Base-by-base conservation (phyloP, 257 asterid genomes). In the Coffea eugenioides region DNA sequence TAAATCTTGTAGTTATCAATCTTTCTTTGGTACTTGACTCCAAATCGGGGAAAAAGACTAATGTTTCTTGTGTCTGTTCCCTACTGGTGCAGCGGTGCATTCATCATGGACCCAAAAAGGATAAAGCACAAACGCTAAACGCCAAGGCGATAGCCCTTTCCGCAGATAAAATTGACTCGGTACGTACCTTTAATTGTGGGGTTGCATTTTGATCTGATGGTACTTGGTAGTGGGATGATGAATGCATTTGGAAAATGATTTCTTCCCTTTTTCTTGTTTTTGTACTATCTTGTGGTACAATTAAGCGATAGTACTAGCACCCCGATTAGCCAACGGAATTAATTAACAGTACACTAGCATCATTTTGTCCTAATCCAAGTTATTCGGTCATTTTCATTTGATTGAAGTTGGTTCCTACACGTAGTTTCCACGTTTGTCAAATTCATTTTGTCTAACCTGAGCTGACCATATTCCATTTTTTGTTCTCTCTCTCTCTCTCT, bases 91-190 rank as follows among this genome's bases (percentile, higher is more conserved):
- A 46, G 48, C 15, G 80, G 64, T 56, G 69, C 52, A 48, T 41
- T 76, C 27, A 23, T 21, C 54, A 41, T 62, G 59, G 71, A 76
- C 80, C 82, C 74, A 36, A 68, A 61, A 62, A 14, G 34, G 31
- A 46, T 49, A 23, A 59, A 72, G 74, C 74, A 79, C 67, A 72
- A 64, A 49, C 78, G 61, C 72, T 79, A 71, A 48, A 45, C 46
- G 73, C 73, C 82, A 72, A 62, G 14, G 3, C 39, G 73, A 79
- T 72, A 71, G 56, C 78, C 41, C 43, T 34, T 61, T 48, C 20
- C n/a, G 82, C 82, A 49, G 82, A 64, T 6, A 72, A 62, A 72
- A 34, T 80, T 80, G 82, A 73, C 82, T 80, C 48, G n/a, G 68
- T 41, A 23, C 49, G n/a, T 51, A 0, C 54, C 75, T 51, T 68